Percentiles rank a stretch among this genome's conserved stretches.
Evolutionary conservation across 2,329 filamentous ascomycete genomes (phyloP).

Genomic region (Pleoardoris graminearum): DNA sequence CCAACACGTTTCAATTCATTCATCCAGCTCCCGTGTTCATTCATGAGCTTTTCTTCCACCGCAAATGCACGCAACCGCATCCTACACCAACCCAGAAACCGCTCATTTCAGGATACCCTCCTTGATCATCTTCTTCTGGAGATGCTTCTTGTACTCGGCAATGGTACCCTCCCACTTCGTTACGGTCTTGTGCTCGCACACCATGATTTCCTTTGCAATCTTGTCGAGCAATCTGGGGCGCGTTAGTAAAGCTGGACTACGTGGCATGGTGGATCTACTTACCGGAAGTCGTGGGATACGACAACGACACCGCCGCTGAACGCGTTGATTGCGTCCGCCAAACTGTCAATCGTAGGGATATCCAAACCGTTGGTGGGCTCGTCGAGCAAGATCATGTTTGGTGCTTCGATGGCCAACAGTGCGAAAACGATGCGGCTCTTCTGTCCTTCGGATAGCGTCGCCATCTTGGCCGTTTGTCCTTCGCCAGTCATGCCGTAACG

Average conservation of each 20-base stretch:
- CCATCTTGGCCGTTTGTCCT: constrained; percentile 94
- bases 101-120: constrained; percentile 74
- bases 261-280: constrained; percentile 44
- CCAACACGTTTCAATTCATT: constrained; percentile 36
- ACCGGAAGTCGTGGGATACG: constrained; percentile 99
- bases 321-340: constrained; percentile 96
- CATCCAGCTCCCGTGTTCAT: constrained; percentile 22
- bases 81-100: constrained; percentile 15
- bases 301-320: constrained; percentile 97
- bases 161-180: constrained; percentile 86
- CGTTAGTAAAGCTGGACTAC: constrained; percentile 38
- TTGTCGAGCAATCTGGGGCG: constrained; percentile 86
- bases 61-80: constrained; percentile 34
- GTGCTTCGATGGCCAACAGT: constrained; percentile 87
- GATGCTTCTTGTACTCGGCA: constrained; percentile 94
- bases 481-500: constrained; percentile 92
- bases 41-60: constrained; percentile 34
- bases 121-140: constrained; percentile 98
- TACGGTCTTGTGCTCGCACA: constrained; percentile 97
- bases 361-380: constrained; percentile 99
- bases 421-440: constrained; percentile 98
- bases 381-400: constrained; percentile 97
- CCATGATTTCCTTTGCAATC: constrained; percentile 99
- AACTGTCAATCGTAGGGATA: constrained; percentile 96
- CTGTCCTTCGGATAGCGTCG: constrained; percentile 95